Evolutionary conservation across 805 yeast genomes (phyloP).

Genomic region (Starmerella vaccinii): DNA sequence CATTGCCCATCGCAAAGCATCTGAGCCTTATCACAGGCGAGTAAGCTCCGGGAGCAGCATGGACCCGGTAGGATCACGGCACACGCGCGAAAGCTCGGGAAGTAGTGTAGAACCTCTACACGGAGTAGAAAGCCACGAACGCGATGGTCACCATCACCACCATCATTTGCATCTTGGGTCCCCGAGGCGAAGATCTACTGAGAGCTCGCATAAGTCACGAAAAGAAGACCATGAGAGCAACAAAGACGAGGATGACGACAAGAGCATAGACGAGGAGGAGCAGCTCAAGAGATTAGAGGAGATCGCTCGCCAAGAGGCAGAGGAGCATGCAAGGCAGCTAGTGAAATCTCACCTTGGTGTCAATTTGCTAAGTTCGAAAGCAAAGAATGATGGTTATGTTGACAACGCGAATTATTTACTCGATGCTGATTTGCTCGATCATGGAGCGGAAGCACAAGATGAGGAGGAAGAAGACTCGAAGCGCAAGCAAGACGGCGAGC

Average conservation of each 20-base stretch:
- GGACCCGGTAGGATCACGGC: not conserved
- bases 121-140: not conserved
- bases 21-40: not conserved
- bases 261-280: slow-evolving; percentile 16
- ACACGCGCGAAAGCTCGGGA: slow-evolving; percentile 2
- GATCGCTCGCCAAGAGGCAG: slow-evolving; percentile 21
- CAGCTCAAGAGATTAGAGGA: slow-evolving; percentile 15
- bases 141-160: not conserved
- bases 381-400: slow-evolving; percentile 18
- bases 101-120: not conserved
- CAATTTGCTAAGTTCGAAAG: slow-evolving; percentile 2
- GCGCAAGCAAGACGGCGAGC: not conserved
- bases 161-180: not conserved
- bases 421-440: slow-evolving; percentile 15
- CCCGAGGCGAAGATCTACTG: not conserved
- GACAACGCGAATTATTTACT: slow-evolving; percentile 12
- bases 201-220: not conserved
- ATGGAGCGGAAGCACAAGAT: slow-evolving; percentile 12
- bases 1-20: slow-evolving; percentile 1
- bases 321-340: slow-evolving; percentile 22
- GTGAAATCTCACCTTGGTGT: slow-evolving; percentile 21
- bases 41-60: slow-evolving; percentile 1
- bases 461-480: not conserved
- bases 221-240: not conserved
- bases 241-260: not conserved